These are phyloP conservation scores for Mycena alexandri DNA, from an alignment of 768 basidiomycete species.

Conservation along the genomic window DNA sequence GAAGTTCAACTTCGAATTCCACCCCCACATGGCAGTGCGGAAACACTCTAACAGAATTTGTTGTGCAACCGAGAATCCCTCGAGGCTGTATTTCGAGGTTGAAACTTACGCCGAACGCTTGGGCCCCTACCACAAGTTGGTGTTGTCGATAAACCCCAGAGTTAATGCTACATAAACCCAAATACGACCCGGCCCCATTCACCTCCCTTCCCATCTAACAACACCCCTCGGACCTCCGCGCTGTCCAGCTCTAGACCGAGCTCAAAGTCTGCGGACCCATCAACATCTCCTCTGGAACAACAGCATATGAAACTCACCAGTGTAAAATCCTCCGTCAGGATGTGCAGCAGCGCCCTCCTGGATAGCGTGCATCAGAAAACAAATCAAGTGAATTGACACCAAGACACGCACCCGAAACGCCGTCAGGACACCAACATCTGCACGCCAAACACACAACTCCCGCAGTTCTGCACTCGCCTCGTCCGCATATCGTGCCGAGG, in stretches of 20 bases:
- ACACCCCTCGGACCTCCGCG: slow-evolving; percentile 29
- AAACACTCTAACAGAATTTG: background rate
- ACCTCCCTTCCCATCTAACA: slow-evolving; percentile 4
- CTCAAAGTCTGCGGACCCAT: slow-evolving; percentile 5
- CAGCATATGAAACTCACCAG: slow-evolving; percentile 8
- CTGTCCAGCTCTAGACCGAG: slow-evolving; percentile 22
- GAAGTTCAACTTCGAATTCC: too few species aligned
- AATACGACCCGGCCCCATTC: slow-evolving; percentile 29
- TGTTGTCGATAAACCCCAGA: background rate
- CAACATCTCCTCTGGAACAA: too few species aligned
- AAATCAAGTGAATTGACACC: slow-evolving; percentile 14
- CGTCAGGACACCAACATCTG: slow-evolving; percentile 48
- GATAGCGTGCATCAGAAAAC: background rate
- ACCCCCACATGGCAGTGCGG: too few species aligned
- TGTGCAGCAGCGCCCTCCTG: background rate
- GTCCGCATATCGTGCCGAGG: slow-evolving; percentile 70
- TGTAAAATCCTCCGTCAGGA: slow-evolving; percentile 26
- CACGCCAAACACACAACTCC: slow-evolving; percentile 72
- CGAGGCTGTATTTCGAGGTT: too few species aligned
- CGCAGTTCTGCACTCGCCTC: slow-evolving; percentile 59
- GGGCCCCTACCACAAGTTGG: too few species aligned
- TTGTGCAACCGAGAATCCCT: too few species aligned
- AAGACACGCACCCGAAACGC: slow-evolving; percentile 61
- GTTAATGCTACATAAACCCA: slow-evolving; percentile 12
- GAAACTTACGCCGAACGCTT: too few species aligned